phyloP scores from a whole-genome alignment of 495 filamentous ascomycete species.

The Penicillium malachiteum region DNA sequence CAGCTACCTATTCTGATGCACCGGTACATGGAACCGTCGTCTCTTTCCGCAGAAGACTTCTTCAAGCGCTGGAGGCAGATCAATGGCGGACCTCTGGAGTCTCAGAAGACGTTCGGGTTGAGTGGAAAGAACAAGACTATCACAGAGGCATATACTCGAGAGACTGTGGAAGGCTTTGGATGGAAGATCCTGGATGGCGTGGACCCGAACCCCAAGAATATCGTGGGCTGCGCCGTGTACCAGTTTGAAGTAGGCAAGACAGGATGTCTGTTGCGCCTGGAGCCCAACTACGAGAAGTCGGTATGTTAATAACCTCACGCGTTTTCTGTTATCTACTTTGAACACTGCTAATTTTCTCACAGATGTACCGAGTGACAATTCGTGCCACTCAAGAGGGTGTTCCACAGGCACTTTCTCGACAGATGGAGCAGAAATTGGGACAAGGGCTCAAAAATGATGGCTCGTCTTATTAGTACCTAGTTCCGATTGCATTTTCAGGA shows the following conservation, averaged over 20 bases:
- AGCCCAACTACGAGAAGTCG: slow-evolving; percentile 90
- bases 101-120: slow-evolving; percentile 78
- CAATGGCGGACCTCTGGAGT: slow-evolving; percentile 80
- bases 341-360: slow-evolving; percentile 3
- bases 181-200: slow-evolving; percentile 86
- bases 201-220: slow-evolving; percentile 87
- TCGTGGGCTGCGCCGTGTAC: slow-evolving; percentile 91
- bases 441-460: slow-evolving; percentile 40
- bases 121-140: slow-evolving; percentile 50
- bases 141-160: slow-evolving; percentile 57
- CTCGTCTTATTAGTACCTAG: slow-evolving; percentile 9
- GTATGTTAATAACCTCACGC: slow-evolving; percentile 44
- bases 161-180: slow-evolving; percentile 72
- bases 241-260: slow-evolving; percentile 83
- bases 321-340: neutral
- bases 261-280: slow-evolving; percentile 87
- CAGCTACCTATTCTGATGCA: slow-evolving; percentile 86
- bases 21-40: slow-evolving; percentile 93
- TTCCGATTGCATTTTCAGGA: slow-evolving; percentile 3
- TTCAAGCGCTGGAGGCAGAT: slow-evolving; percentile 99
- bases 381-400: slow-evolving; percentile 90
- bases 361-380: slow-evolving; percentile 96
- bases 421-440: slow-evolving; percentile 81
- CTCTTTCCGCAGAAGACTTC: slow-evolving; percentile 83
- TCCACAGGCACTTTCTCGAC: slow-evolving; percentile 72